phyloP scores from a whole-genome alignment of 2,329 filamentous ascomycete species.

The Microcyclospora tardicrescens region DNA sequence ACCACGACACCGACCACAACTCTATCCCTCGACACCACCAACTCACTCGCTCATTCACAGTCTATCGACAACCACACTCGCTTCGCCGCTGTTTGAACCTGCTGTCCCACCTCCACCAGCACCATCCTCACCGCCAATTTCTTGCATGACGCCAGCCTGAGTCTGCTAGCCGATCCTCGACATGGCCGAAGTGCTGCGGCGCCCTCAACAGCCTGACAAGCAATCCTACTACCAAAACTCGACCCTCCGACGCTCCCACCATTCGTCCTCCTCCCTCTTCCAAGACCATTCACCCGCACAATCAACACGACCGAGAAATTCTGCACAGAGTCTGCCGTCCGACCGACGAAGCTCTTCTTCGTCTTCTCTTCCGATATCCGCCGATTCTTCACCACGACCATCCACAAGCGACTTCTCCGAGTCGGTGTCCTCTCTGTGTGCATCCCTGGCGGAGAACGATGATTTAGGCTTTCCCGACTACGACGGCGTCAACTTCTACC shows the following conservation, averaged over 20 bases:
- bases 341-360: constrained; percentile 20
- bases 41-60: too few relatives aligned
- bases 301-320: constrained; percentile 4
- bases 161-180: too few relatives aligned
- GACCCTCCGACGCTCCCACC: constrained; percentile 28
- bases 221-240: constrained; percentile 29
- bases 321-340: constrained; percentile 15
- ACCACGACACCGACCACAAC: too few relatives aligned
- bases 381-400: constrained; percentile 13
- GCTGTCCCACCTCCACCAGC: too few relatives aligned
- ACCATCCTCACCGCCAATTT: too few relatives aligned
- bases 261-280: constrained; percentile 32
- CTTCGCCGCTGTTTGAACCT: too few relatives aligned
- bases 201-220: constrained; percentile 28
- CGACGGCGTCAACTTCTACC: constrained; percentile 17
- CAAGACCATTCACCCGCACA: constrained; percentile 19
- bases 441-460: constrained; percentile 46
- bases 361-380: constrained; percentile 20
- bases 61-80: too few relatives aligned
- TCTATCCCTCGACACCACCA: too few relatives aligned
- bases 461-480: constrained; percentile 35
- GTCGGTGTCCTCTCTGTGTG: constrained; percentile 32
- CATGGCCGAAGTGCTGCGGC: constrained; percentile 33
- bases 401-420: constrained; percentile 22
- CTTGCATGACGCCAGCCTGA: too few relatives aligned